Evolutionary conservation across 257 asterid genomes (phyloP), one percentile per base, ranked within the genome.

Genomic region (Primulina tabacum): DNA sequence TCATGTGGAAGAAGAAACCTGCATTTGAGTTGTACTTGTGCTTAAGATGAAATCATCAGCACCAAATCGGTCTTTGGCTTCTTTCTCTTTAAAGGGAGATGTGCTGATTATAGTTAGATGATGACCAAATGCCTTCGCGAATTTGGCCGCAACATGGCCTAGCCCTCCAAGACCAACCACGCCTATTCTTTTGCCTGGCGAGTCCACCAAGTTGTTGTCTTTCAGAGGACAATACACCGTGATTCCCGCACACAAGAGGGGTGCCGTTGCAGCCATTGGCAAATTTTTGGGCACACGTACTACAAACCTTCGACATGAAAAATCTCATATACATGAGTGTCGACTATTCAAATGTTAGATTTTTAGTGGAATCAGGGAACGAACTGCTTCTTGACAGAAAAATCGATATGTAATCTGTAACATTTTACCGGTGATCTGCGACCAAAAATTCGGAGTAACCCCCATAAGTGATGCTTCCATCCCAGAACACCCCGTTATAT

Each of bases 211-310:
- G 6, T 82, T 81, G 71, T 77, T 65, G 52, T 88, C 97, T 72
- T 89, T 90, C 85, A 88, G 59, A 0, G 97, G 96, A 55, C 83
- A 7, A 72, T 79, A 90, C 40, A 89, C 95, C 0, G 97, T 90
- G 10, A 87, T 75, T 30, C 97, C 97, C 0, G 92, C 97, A 32
- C 97, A 88, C 0, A 90, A 78, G 14, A 92, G 69, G 0, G 98
- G 98, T 2, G 98, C 98, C 8, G 95, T 92, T 9, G 93, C 95
- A 28, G 86, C 92, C 98, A 92, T 85, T 0, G 96, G 62, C 74
- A 92, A 69, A 80, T 68, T 89, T 0, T 87, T 89, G 0, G 98
- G 96, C 28, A 86, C 78, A 24, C 63, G 86, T 43, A 92, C 89
- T 17, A 89, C 94, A 35, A 83, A 92, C 81, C 96, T 92, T 76